Evolutionary conservation across 2,329 filamentous ascomycete species (phyloP).

Genomic region (Diaporthe citrichinensis): DNA sequence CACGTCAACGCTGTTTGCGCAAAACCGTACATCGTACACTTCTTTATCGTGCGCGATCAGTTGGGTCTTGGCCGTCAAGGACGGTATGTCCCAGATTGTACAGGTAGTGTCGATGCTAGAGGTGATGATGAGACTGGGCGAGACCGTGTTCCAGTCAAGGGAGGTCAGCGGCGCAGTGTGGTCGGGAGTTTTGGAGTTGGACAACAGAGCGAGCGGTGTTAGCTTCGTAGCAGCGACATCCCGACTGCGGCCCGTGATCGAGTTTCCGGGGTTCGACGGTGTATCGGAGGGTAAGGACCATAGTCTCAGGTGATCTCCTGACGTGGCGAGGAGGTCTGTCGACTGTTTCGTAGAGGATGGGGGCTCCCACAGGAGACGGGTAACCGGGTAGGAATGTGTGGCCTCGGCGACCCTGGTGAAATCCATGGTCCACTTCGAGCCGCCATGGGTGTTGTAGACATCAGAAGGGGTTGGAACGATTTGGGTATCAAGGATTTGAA

Average conservation of each 20-base stretch:
- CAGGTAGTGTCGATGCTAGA: conserved; percentile 99
- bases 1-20: conserved; percentile 97
- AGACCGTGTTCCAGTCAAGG: conserved; percentile 97
- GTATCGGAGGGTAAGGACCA: conserved; percentile 88
- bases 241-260: conserved; percentile 73
- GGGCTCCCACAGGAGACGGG: conserved; percentile 94
- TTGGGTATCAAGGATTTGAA: conserved; percentile 96
- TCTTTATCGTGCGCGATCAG: conserved; percentile 99
- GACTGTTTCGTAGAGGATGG: conserved; percentile 95
- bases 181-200: conserved; percentile 98
- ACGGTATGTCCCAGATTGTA: conserved; percentile 99
- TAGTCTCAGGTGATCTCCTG: conserved; percentile 91
- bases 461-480: conserved; percentile 79
- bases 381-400: conserved; percentile 97
- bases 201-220: conserved; percentile 91
- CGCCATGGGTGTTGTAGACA: conserved; percentile 74
- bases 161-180: conserved; percentile 97
- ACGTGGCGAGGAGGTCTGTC: conserved; percentile 94
- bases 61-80: conserved; percentile 96
- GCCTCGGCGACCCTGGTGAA: conserved; percentile 96
- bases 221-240: conserved; percentile 80
- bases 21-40: conserved; percentile 98
- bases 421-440: conserved; percentile 83
- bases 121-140: conserved; percentile 96
- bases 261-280: conserved; percentile 74